Percentiles rank a stretch among this genome's conserved stretches.
phyloP scores from a whole-genome alignment of 306 rosid genomes.

The Arachis hypogaea region DNA sequence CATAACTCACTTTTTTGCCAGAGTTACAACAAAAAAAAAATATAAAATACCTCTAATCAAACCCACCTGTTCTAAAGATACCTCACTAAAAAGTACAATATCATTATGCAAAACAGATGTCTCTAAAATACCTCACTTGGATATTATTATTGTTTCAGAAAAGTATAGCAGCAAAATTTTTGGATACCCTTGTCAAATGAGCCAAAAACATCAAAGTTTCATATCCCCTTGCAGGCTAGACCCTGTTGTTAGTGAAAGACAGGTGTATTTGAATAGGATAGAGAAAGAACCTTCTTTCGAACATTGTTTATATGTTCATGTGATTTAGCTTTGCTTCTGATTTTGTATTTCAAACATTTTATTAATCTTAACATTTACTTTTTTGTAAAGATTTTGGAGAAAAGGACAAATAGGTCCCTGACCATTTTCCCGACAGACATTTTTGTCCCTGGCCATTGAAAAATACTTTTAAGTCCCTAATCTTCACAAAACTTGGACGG shows the following conservation, averaged over 20 bases:
- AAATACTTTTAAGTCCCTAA: no score
- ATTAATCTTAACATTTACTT: not conserved
- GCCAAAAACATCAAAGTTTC: conserved; percentile 81
- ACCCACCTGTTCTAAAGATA: no score
- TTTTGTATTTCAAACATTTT: conserved; percentile 5
- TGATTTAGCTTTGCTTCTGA: conserved; percentile 30
- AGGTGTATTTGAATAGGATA: conserved; percentile 50
- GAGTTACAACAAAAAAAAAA: no score
- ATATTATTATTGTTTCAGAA: conserved; percentile 63
- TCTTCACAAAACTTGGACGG: no score
- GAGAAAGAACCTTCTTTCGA: conserved; percentile 12
- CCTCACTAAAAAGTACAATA: no score
- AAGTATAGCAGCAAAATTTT: conserved; percentile 75
- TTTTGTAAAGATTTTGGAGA: no score
- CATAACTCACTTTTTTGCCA: no score
- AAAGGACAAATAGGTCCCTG: no score
- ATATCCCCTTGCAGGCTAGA: conserved; percentile 99
- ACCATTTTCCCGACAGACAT: no score
- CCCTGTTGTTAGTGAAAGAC: conserved; percentile 86
- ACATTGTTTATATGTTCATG: conserved; percentile 12
- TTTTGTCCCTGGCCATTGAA: no score
- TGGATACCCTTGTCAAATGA: conserved; percentile 82
- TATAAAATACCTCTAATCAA: no score
- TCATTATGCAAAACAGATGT: no score
- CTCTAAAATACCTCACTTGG: not conserved